phyloP scores from a whole-genome alignment of 495 filamentous ascomycete genomes.

The Aspergillus taichungensis region DNA sequence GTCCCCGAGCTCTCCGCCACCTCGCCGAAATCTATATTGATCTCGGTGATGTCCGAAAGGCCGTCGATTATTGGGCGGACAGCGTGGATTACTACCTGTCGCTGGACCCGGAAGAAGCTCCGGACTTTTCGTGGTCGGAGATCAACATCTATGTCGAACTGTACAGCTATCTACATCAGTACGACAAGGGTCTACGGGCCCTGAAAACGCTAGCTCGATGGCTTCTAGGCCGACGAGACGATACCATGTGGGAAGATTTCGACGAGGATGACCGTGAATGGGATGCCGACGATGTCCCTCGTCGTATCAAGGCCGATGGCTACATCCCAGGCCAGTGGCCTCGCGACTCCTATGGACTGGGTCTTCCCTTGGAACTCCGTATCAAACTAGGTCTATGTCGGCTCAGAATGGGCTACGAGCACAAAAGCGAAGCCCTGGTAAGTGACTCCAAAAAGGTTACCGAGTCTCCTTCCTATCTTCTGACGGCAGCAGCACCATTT shows the following conservation, averaged over 20 bases:
- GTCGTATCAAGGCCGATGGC: slow-evolving; percentile 48
- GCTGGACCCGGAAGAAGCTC: slow-evolving; percentile 36
- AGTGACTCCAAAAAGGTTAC: slow-evolving; percentile 17
- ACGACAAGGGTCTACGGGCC: slow-evolving; percentile 53
- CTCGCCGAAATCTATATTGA: slow-evolving; percentile 60
- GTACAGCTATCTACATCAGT: slow-evolving; percentile 51
- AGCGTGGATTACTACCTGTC: slow-evolving; percentile 49
- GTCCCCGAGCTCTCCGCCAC: slow-evolving; percentile 51
- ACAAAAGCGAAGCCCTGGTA: slow-evolving; percentile 71
- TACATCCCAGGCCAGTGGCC: slow-evolving; percentile 49
- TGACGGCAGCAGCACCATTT: slow-evolving; percentile 45
- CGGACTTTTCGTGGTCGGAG: slow-evolving; percentile 69
- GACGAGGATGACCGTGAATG: slow-evolving; percentile 82
- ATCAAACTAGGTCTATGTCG: slow-evolving; percentile 79
- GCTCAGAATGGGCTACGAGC: slow-evolving; percentile 47
- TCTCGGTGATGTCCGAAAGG: slow-evolving; percentile 44
- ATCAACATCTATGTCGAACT: slow-evolving; percentile 78
- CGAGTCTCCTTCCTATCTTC: slow-evolving; percentile 1
- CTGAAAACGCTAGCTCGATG: slow-evolving; percentile 68
- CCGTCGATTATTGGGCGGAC: slow-evolving; percentile 50
- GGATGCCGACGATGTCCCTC: slow-evolving; percentile 64
- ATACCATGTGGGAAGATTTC: slow-evolving; percentile 72
- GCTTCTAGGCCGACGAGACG: slow-evolving; percentile 66
- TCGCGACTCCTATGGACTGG: slow-evolving; percentile 56
- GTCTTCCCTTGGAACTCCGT: slow-evolving; percentile 76